phyloP scores from a whole-genome alignment of 352 stramenopile genomes.

The Phytophthora brassicae region DNA sequence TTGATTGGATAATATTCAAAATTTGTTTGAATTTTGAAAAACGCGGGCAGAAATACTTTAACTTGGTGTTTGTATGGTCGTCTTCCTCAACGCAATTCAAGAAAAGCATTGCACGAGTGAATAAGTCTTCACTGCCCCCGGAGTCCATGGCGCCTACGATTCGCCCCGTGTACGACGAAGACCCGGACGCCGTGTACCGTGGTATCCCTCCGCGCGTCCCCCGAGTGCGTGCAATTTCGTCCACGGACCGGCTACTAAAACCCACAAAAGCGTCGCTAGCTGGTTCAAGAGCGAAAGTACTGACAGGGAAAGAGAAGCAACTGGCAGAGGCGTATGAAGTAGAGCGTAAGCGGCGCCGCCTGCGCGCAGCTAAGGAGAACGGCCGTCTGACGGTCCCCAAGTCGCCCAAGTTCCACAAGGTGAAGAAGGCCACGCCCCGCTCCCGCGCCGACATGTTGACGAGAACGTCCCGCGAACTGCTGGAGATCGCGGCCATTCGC shows the following conservation, averaged over 20 bases:
- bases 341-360: conserved; percentile 31
- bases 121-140: background rate
- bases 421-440: conserved; percentile 38
- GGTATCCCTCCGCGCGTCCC: conserved; percentile 44
- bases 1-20: conserved; percentile 25
- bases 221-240: conserved; percentile 54
- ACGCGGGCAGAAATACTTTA: no score
- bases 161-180: conserved; percentile 33
- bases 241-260: conserved; percentile 58
- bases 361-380: conserved; percentile 55
- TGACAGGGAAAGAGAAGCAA: conserved; percentile 49
- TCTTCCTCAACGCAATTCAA: conserved; percentile 18
- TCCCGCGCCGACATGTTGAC: conserved; percentile 49
- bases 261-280: conserved; percentile 64
- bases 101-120: conserved; percentile 22
- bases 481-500: conserved; percentile 71
- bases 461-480: conserved; percentile 68
- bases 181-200: conserved; percentile 53
- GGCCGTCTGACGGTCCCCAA: conserved; percentile 65
- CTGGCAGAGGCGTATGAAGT: conserved; percentile 37
- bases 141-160: conserved; percentile 20
- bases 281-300: conserved; percentile 38
- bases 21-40: conserved; percentile 47
- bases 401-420: conserved; percentile 64
- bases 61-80: conserved; percentile 27